Evolutionary conservation across 805 yeast genomes (phyloP).

Genomic region (Hanseniaspora valbyensis): DNA sequence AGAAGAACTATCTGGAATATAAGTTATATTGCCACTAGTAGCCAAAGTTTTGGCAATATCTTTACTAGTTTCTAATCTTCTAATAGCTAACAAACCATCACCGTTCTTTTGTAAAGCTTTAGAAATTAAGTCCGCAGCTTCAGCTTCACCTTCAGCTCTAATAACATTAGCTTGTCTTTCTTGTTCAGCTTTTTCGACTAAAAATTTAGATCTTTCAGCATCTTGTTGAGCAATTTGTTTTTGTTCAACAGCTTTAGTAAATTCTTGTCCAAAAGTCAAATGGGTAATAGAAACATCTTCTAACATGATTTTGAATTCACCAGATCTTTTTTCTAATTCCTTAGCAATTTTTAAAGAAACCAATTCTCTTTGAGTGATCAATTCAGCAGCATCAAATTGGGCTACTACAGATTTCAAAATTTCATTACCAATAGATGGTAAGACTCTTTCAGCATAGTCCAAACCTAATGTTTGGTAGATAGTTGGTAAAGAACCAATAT

Average conservation of each 20-base stretch:
- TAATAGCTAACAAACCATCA: constrained; percentile 83
- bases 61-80: constrained; percentile 93
- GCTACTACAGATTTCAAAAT: constrained; percentile 83
- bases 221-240: constrained; percentile 99
- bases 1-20: constrained; percentile 51
- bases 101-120: constrained; percentile 89
- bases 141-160: constrained; percentile 99
- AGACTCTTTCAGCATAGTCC: constrained; percentile 89
- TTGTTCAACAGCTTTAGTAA: constrained; percentile 96
- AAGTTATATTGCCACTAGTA: constrained; percentile 71
- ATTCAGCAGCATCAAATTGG: constrained; percentile 90
- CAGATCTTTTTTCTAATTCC: constrained; percentile 72
- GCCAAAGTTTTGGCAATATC: constrained; percentile 88
- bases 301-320: constrained; percentile 77
- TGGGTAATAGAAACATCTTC: constrained; percentile 98
- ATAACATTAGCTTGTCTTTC: constrained; percentile 90
- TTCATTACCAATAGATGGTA: constrained; percentile 88
- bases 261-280: constrained; percentile 91
- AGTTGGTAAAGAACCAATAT: constrained; percentile 64
- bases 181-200: constrained; percentile 94
- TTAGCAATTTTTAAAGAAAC: constrained; percentile 81
- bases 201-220: constrained; percentile 89
- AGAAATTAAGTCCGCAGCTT: constrained; percentile 90
- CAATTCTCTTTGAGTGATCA: constrained; percentile 92
- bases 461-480: constrained; percentile 86